These are phyloP conservation scores for Penicillium hesseltinei DNA, from an alignment of 2,329 filamentous ascomycete species.

Conservation along the genomic window DNA sequence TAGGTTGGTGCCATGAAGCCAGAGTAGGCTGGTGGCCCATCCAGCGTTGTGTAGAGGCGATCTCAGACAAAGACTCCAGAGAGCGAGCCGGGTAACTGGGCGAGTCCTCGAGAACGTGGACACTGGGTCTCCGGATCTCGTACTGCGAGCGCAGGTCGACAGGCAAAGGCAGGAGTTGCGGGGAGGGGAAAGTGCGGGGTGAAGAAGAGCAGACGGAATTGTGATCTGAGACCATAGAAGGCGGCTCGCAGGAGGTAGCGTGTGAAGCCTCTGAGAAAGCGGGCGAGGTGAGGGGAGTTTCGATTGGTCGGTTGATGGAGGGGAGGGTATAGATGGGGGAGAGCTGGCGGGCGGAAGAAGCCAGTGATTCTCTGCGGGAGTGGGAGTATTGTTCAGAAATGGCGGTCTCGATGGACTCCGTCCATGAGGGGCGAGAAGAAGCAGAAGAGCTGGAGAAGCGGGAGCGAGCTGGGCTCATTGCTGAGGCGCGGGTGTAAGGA, in stretches of 20 bases:
- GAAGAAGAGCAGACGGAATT: conserved; percentile 63
- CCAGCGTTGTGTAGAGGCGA: conserved; percentile 29
- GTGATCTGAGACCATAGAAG: conserved; percentile 69
- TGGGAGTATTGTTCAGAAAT: conserved; percentile 15
- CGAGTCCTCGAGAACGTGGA: conserved; percentile 27
- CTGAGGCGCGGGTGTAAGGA: conserved; percentile 37
- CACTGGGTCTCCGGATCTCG: conserved; percentile 34
- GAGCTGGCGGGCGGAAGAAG: conserved; percentile 30
- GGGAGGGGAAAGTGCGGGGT: conserved; percentile 47
- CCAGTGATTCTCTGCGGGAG: conserved; percentile 27
- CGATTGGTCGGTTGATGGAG: conserved; percentile 42
- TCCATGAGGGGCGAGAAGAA: conserved; percentile 26
- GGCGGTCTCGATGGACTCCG: conserved; percentile 18
- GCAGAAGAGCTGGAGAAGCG: conserved; percentile 28
- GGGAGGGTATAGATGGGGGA: conserved; percentile 41
- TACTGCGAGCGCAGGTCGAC: conserved; percentile 46
- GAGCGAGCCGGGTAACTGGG: conserved; percentile 21
- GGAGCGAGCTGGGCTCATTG: conserved; percentile 30
- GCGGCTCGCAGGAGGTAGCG: conserved; percentile 58
- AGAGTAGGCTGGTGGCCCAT: conserved; percentile 28
- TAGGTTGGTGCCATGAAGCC: conserved; percentile 30
- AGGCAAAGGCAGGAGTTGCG: conserved; percentile 41
- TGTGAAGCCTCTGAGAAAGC: conserved; percentile 62
- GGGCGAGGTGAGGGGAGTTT: conserved; percentile 63
- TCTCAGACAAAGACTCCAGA: conserved; percentile 27